phyloP scores from a whole-genome alignment of 805 yeast genomes.

The Hanseniaspora osmophila region DNA sequence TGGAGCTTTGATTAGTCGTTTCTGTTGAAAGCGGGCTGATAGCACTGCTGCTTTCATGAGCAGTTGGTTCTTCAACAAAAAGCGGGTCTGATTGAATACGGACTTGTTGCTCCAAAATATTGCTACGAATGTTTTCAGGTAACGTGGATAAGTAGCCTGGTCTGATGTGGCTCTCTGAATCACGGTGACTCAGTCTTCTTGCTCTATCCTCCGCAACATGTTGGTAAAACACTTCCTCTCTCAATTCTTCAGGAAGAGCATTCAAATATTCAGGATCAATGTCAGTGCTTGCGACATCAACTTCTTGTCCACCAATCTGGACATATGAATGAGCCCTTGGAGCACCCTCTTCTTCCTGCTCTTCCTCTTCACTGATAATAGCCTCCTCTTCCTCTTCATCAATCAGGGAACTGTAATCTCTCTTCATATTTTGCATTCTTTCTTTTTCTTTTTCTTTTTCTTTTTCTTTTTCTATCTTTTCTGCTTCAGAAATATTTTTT shows the following conservation, averaged over 20 bases:
- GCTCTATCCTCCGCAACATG: constrained; percentile 45
- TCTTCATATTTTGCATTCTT: constrained; percentile 18
- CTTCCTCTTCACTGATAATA: constrained; percentile 17
- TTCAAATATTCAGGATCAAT: constrained; percentile 83
- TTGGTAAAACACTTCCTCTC: constrained; percentile 82
- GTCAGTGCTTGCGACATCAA: constrained; percentile 79
- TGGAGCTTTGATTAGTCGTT: constrained; percentile 1
- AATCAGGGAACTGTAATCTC: constrained; percentile 3
- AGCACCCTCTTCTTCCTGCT: constrained; percentile 9
- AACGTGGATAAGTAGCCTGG: constrained; percentile 70
- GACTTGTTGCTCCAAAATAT: constrained; percentile 46
- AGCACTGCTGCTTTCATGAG: too few species aligned
- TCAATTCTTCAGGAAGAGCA: constrained; percentile 83
- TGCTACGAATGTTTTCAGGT: constrained; percentile 52
- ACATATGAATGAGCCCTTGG: constrained; percentile 46
- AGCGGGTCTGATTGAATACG: constrained; percentile 20
- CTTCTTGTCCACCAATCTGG: constrained; percentile 58
- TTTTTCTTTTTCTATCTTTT: constrained; percentile 21
- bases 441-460: constrained; percentile 19
- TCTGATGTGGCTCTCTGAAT: constrained; percentile 50
- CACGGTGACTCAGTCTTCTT: constrained; percentile 34
- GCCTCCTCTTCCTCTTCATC: constrained; percentile 21
- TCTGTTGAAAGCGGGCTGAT: too few species aligned
- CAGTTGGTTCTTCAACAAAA: constrained; percentile 1
- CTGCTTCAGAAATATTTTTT: too few species aligned